phyloP scores from a whole-genome alignment of 2,329 filamentous ascomycete species.

The Thelonectria rubi region DNA sequence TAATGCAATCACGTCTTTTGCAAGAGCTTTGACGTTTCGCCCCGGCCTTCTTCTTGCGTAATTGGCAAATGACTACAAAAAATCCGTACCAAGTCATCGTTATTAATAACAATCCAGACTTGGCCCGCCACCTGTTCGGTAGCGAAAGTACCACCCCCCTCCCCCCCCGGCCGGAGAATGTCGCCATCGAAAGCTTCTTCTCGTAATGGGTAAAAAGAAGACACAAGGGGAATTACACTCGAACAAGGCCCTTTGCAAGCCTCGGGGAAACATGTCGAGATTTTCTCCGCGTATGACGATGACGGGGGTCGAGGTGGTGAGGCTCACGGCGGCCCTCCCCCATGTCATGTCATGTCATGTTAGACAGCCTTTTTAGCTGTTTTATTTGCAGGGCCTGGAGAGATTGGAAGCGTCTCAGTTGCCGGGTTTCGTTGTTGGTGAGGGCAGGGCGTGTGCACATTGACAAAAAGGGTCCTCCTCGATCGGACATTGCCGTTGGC shows the following conservation, averaged over 20 bases:
- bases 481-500: background rate
- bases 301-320: background rate
- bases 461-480: background rate
- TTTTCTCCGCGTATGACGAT: background rate
- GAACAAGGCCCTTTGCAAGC: background rate
- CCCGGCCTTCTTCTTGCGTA: too few relatives aligned
- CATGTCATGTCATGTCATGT: too few relatives aligned
- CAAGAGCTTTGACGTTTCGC: too few relatives aligned
- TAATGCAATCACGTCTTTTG: too few relatives aligned
- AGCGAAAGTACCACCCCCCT: background rate
- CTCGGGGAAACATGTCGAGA: background rate
- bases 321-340: background rate
- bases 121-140: conserved; percentile 1
- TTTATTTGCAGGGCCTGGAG: too few relatives aligned
- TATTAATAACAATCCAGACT: background rate
- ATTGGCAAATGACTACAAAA: too few relatives aligned
- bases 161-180: background rate
- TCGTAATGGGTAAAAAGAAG: background rate
- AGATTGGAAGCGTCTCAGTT: too few relatives aligned
- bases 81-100: too few relatives aligned
- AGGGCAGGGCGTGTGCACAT: background rate
- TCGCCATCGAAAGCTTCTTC: conserved; percentile 1
- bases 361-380: too few relatives aligned
- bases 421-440: too few relatives aligned
- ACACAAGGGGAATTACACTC: too few relatives aligned